phyloP scores from a whole-genome alignment of 208 protist genomes.

The Acanthamoeba divionensis region DNA sequence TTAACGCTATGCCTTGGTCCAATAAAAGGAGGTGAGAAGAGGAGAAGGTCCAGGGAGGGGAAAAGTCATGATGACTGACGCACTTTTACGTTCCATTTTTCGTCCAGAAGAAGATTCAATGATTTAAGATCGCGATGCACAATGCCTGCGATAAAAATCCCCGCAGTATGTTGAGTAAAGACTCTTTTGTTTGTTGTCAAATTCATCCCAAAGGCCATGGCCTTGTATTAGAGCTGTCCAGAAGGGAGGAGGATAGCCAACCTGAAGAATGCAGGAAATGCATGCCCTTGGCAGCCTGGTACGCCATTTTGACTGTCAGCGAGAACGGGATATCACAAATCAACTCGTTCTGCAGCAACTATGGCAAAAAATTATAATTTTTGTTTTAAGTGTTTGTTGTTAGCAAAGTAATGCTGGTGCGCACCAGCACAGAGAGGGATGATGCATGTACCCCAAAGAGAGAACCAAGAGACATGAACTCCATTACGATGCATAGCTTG shows the following conservation, averaged over 20 bases:
- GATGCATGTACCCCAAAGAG: neutral
- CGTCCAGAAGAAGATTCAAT: conserved; percentile 26
- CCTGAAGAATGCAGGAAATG: conserved; percentile 28
- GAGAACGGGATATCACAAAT: neutral
- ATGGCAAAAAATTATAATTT: neutral
- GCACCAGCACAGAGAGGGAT: neutral
- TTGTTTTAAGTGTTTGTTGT: no score
- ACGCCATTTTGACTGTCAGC: conserved; percentile 18
- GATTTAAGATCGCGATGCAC: conserved; percentile 44
- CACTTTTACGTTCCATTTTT: conserved; percentile 40
- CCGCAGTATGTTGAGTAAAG: no score
- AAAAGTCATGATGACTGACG: no score
- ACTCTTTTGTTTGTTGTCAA: no score
- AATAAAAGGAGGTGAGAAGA: neutral
- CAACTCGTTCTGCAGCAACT: conserved; percentile 25
- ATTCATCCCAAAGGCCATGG: no score
- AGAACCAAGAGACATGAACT: conserved; percentile 19
- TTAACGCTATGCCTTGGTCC: neutral
- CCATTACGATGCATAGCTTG: conserved; percentile 42
- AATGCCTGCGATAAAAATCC: no score
- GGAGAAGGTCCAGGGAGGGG: no score
- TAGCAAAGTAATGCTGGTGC: no score
- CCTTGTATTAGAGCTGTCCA: no score
- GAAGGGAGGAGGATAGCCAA: no score
- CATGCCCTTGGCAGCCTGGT: conserved; percentile 42